Base-by-base conservation (phyloP, 1,139 yeast species). In the Lodderomyces elongisporus region DNA sequence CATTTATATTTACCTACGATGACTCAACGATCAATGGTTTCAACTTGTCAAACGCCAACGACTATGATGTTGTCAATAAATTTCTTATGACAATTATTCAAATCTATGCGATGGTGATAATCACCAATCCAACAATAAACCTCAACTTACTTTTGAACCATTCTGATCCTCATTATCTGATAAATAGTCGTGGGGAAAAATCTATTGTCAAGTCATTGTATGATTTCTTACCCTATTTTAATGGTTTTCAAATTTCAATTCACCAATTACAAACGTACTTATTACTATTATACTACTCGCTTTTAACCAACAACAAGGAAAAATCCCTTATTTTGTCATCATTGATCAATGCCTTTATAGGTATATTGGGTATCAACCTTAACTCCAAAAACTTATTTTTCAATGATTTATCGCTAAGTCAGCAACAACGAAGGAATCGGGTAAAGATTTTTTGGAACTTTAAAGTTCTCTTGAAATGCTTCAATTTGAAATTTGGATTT, bases 401-500 rank as follows among this genome's bases (percentile, higher is more conserved):
- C 50, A 67, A 68, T 42, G 74, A 69, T 47, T 58, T 67, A 36
- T 55, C 70, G 6, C 54, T 67, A 27, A 48, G 49, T 16, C 43
- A 60, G 25, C 58, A 57, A 32, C 66, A 69, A 44, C 54, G 60
- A 41, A 56, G 75, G 36, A 72, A 72, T 40, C 58, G 84, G 46
- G 72, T 77, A 14, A 77, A 76, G 47, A 58, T 76, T 14, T 78
- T 73, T 44, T 77, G 85, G 85, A 74, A 71, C 15, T 75, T 70
- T 47, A 71, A 71, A 40, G 72, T 75, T 3, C 56, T 77, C 23
- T 57, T 70, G 25, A 69, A 73, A 45, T 64, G 77, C 37, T 68
- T 74, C 42, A 70, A 74, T 38, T 54, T 68, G 38, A 68, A 70
- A 44, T 66, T 74, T 43, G 74, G 77, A 1, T 63, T 68, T 40